phyloP scores from a whole-genome alignment of 345 rosid species.

The Arabidopsis arenosa region DNA sequence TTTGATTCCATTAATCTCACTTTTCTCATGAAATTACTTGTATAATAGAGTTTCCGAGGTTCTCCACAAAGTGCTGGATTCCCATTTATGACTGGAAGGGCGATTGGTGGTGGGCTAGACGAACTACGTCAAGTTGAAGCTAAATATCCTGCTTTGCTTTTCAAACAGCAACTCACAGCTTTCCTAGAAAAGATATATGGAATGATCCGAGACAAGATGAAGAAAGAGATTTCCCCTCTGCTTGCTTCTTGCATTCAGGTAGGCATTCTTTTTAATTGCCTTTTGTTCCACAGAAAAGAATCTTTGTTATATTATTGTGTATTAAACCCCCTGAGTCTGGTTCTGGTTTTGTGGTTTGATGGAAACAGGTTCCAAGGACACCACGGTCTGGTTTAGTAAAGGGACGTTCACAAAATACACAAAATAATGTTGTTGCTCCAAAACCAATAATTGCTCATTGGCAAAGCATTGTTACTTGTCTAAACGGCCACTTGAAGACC shows the following conservation, averaged over 20 bases:
- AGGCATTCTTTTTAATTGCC: conserved; percentile 9
- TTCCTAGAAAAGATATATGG: conserved; percentile 99
- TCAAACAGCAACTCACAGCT: conserved; percentile 98
- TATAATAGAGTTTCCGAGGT: conserved; percentile 70
- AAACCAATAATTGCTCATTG: conserved; percentile 89
- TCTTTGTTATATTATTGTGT: conserved; percentile 6
- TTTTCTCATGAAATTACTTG: conserved; percentile 34
- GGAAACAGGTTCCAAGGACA: conserved; percentile 82
- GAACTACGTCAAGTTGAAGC: conserved; percentile 93
- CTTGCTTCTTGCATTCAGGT: conserved; percentile 96
- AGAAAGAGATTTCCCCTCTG: conserved; percentile 90
- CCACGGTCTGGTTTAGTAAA: conserved; percentile 84
- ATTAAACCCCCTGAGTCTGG: conserved; percentile 29
- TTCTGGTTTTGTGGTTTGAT: conserved; percentile 27
- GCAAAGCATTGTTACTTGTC: conserved; percentile 88
- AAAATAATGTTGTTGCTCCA: conserved; percentile 82
- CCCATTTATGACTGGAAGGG: conserved; percentile 72
- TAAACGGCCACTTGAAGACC: conserved; percentile 70
- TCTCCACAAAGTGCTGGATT: conserved; percentile 91
- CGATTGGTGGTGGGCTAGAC: conserved; percentile 57
- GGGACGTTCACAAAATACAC: conserved; percentile 92
- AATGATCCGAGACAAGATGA: conserved; percentile 91
- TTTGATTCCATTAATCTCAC: conserved; percentile 2
- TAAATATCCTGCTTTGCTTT: conserved; percentile 91
- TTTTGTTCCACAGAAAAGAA: conserved; percentile 20